Evolutionary conservation across 2,329 filamentous ascomycete genomes (phyloP).

Genomic region (Sporothrix variecibatus): DNA sequence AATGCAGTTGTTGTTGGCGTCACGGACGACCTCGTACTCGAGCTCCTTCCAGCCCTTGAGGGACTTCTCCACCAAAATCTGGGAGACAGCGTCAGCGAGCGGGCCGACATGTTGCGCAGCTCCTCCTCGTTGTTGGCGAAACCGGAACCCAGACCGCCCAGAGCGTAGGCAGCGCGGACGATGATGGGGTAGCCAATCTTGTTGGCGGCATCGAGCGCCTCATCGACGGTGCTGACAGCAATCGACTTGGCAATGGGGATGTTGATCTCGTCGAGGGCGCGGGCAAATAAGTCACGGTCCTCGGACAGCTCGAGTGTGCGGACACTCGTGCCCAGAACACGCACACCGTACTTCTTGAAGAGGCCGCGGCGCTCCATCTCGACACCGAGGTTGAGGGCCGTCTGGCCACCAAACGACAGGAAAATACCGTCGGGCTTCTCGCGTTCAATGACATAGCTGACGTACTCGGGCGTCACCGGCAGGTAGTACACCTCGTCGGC

Average conservation of each 20-base stretch:
- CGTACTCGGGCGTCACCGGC: slow-evolving; percentile 95
- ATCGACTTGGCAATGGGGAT: slow-evolving; percentile 97
- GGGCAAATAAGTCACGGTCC: slow-evolving; percentile 93
- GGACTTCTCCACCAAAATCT: slow-evolving; percentile 97
- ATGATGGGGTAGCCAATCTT: slow-evolving; percentile 96
- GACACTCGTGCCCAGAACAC: slow-evolving; percentile 92
- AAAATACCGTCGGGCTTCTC: slow-evolving; percentile 97
- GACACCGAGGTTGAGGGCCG: slow-evolving; percentile 92
- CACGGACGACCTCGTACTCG: slow-evolving; percentile 96
- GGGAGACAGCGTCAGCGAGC: slow-evolving; percentile 88
- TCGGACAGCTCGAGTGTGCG: slow-evolving; percentile 92
- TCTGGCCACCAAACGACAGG: slow-evolving; percentile 96
- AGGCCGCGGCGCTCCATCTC: slow-evolving; percentile 95
- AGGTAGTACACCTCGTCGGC: slow-evolving; percentile 99
- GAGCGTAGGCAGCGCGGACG: slow-evolving; percentile 92
- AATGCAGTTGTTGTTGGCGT: slow-evolving; percentile 97
- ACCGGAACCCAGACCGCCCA: slow-evolving; percentile 93
- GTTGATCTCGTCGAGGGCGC: slow-evolving; percentile 94
- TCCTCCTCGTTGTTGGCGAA: slow-evolving; percentile 95
- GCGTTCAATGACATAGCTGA: slow-evolving; percentile 94
- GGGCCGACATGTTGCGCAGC: slow-evolving; percentile 87
- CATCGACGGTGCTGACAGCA: slow-evolving; percentile 86
- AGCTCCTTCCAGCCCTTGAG: slow-evolving; percentile 99
- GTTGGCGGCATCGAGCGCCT: slow-evolving; percentile 84
- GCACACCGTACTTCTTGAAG: slow-evolving; percentile 93